These are phyloP conservation scores for Hyaloscypha variabilis DNA, from an alignment of 495 filamentous ascomycete genomes.

Conservation along the genomic window DNA sequence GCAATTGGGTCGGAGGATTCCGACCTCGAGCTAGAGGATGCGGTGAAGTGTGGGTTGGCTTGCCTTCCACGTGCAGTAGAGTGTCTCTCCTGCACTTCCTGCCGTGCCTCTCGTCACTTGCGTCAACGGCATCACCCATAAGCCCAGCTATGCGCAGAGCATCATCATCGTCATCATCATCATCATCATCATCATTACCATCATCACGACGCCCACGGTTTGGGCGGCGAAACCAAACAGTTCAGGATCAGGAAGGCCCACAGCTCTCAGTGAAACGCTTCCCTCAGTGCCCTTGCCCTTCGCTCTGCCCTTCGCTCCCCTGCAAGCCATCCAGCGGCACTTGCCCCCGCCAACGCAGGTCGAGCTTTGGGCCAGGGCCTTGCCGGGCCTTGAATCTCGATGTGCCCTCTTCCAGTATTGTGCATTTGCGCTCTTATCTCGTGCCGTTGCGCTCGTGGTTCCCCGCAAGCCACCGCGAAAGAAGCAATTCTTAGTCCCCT, in stretches of 20 bases:
- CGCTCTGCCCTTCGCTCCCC: neutral
- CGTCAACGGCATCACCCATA: neutral
- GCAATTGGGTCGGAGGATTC: neutral
- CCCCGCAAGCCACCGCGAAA: slow-evolving; percentile 4
- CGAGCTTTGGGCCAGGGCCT: neutral
- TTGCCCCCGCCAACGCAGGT: neutral
- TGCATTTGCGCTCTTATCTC: neutral
- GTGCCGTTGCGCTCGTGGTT: neutral
- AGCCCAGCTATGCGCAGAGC: neutral
- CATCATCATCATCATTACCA: too few relatives aligned
- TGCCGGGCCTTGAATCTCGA: neutral
- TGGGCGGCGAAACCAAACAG: neutral
- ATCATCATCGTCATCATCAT: neutral
- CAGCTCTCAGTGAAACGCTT: neutral
- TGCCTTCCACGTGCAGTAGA: too few relatives aligned
- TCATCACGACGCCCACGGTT: too few relatives aligned
- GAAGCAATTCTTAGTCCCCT: slow-evolving; percentile 1
- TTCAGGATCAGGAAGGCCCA: neutral
- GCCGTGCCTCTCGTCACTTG: neutral
- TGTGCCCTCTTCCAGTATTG: neutral
- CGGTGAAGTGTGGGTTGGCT: neutral
- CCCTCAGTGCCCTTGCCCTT: neutral
- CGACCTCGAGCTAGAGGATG: neutral
- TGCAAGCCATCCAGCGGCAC: neutral
- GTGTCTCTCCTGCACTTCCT: neutral